Conservation (phyloP, 306 rosid species). For the Inga laurina region DNA sequence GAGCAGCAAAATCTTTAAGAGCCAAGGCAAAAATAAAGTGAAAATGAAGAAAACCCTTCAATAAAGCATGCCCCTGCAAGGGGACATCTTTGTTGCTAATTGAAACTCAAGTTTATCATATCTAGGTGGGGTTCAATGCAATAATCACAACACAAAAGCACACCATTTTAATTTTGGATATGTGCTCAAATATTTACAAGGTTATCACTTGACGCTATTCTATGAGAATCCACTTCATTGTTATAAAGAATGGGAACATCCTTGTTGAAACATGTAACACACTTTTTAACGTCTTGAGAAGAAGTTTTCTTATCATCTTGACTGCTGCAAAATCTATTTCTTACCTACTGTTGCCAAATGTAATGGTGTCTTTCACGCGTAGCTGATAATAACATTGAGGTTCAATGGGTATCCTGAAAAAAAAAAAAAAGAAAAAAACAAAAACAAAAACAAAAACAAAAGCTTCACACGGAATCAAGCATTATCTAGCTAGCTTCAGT, state of each 20-base stretch:
- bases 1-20: too few species aligned
- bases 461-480: slow-evolving; percentile 14
- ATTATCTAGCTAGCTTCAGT: slow-evolving; percentile 20
- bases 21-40: too few species aligned
- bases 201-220: too few species aligned
- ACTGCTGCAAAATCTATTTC: slow-evolving; percentile 22
- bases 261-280: background rate
- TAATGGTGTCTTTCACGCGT: slow-evolving; percentile 79
- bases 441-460: slow-evolving; percentile 22
- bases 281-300: background rate
- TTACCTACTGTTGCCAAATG: slow-evolving; percentile 93
- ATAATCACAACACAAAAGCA: too few species aligned
- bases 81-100: too few species aligned
- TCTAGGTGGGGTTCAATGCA: too few species aligned
- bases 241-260: background rate
- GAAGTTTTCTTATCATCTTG: background rate
- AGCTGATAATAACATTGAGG: slow-evolving; percentile 95
- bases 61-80: too few species aligned
- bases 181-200: too few species aligned
- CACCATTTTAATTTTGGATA: too few species aligned
- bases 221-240: background rate
- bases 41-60: too few species aligned
- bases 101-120: too few species aligned
- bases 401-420: slow-evolving; percentile 83
- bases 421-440: slow-evolving; percentile 1